A percentile compares a stretch with the other conserved stretches of the same genome.
These are phyloP conservation scores for Trichaptum fuscoviolaceum DNA, from an alignment of 768 basidiomycete genomes.

Conservation along the genomic window DNA sequence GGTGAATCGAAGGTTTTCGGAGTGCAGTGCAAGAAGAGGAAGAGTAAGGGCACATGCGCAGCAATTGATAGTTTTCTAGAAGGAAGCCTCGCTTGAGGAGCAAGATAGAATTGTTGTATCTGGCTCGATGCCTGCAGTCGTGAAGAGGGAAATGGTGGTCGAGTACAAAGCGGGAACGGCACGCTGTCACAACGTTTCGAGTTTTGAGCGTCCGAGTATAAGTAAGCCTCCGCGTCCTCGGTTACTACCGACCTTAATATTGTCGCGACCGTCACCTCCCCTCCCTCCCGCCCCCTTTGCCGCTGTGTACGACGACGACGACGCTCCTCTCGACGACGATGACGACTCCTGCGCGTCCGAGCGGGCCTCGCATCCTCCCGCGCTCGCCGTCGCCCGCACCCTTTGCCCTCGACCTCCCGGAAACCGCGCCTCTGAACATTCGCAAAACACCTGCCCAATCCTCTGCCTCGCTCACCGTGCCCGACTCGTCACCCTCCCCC, in stretches of 20 bases:
- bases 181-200: slow-evolving; percentile 5
- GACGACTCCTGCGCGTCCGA: slow-evolving; percentile 32
- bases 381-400: slow-evolving; percentile 40
- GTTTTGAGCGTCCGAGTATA: not conserved
- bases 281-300: slow-evolving; percentile 15
- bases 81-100: not conserved
- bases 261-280: slow-evolving; percentile 10
- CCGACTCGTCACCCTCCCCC: slow-evolving; percentile 20
- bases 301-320: slow-evolving; percentile 21
- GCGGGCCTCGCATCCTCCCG: slow-evolving; percentile 43
- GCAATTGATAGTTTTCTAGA: not conserved
- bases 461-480: slow-evolving; percentile 22
- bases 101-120: not conserved
- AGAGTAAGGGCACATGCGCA: not conserved
- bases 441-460: slow-evolving; percentile 31
- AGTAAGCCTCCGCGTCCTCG: slow-evolving; percentile 3
- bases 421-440: slow-evolving; percentile 34
- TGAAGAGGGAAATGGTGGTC: not conserved
- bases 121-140: not conserved
- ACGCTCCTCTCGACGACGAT: slow-evolving; percentile 14
- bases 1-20: not conserved
- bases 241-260: slow-evolving; percentile 14
- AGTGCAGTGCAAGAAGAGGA: not conserved
- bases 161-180: not conserved
- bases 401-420: slow-evolving; percentile 21